Conservation (phyloP, 2,329 filamentous ascomycete genomes). For the Zarea fungicola region DNA sequence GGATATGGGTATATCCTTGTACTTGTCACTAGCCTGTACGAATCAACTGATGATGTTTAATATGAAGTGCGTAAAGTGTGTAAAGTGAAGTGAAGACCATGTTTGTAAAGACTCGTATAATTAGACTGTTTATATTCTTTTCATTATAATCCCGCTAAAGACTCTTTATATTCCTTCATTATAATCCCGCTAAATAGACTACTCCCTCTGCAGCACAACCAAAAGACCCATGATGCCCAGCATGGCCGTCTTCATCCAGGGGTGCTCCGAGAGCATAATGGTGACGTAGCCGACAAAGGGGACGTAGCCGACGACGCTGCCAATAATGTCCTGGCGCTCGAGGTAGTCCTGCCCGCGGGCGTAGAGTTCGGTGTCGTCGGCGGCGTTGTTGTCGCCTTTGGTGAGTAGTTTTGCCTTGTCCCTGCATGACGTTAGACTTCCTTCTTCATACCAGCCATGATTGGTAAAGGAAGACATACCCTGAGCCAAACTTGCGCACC, state of each 20-base stretch:
- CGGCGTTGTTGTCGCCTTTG: conserved; percentile 94
- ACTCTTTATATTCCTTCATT: neutral
- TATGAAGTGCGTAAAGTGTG: too few species aligned
- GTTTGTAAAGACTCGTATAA: too few species aligned
- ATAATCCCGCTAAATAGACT: neutral
- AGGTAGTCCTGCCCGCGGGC: conserved; percentile 83
- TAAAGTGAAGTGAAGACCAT: too few species aligned
- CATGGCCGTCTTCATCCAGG: conserved; percentile 95
- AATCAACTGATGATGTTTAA: neutral
- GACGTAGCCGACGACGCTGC: conserved; percentile 85
- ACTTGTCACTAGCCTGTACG: neutral
- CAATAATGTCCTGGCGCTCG: conserved; percentile 83
- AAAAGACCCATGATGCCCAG: conserved; percentile 90
- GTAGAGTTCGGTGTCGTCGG: conserved; percentile 86
- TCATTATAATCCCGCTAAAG: neutral
- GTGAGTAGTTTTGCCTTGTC: conserved; percentile 71
- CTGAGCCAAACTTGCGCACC: conserved; percentile 65
- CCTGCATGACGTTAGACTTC: conserved; percentile 26
- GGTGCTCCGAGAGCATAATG: conserved; percentile 90
- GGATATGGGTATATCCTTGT: neutral
- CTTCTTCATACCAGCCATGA: neutral
- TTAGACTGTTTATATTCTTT: neutral
- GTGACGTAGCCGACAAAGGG: conserved; percentile 97
- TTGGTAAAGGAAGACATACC: conserved; percentile 33
- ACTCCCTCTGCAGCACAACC: conserved; percentile 90